Base-by-base conservation (phyloP, 495 filamentous ascomycete species). In the Talaromyces borbonicus region DNA sequence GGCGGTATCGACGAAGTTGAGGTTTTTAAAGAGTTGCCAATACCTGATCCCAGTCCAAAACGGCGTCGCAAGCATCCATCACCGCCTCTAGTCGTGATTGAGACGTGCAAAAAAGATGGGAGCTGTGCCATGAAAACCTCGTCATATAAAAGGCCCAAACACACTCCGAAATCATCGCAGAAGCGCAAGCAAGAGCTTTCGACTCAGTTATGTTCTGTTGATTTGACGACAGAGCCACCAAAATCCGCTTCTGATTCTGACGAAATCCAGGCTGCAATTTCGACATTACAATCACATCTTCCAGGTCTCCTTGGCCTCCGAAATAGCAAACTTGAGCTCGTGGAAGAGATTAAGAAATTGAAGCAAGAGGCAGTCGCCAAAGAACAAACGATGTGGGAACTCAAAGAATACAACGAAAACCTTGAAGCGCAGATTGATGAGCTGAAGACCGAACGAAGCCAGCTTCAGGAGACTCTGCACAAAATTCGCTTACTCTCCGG, bases 351-450 rank as follows among this genome's bases (percentile, higher is more conserved):
- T 1, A 25, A 22, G 14, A 3, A 20, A 15, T 18, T 43, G 7
- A 43, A 43, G 18, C 11, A 43, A 16, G 5, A 27, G n/a, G 24
- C 23, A 14, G 22, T 30, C 23, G 22, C 1, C 4, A 14, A 26
- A 7, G 27, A 43, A 5, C 3, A 22, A 18, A 24, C 23, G 0
- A 9, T 5, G 1, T 43, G 41, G 41, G 27, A 43, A 7, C 8
- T 43, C 3, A 43, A 43, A 8, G 41, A 43, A 6, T 31, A 43
- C 41, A 43, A 43, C 15, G 41, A 43, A 18, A 43, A 43, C 6
- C 23, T 43, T 5, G 19, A 43, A 19, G 24, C 14, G 14, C 41
- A 25, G 19, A 27, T 43, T 15, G 20, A 22, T 1, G 25, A 29
- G 23, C 14, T 43, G 7, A 19, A 32, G 6, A 18, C 15, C 6